A percentile compares a stretch with the other conserved stretches of the same genome.
phyloP scores from a whole-genome alignment of 2,329 filamentous ascomycete species.

The Ophiobolus disseminans region DNA sequence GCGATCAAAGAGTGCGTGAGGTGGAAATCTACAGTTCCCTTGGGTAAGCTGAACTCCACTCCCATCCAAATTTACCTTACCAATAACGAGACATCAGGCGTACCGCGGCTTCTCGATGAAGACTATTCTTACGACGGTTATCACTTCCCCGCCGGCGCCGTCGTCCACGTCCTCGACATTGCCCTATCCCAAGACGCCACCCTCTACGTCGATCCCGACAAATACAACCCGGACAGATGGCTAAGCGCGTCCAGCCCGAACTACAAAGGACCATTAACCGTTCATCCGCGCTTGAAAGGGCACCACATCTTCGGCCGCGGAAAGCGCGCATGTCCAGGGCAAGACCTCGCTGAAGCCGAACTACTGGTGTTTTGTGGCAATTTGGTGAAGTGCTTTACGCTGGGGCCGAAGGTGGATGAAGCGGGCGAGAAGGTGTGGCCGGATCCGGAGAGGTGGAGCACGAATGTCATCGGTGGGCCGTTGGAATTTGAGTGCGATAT shows the following conservation, averaged over 20 bases:
- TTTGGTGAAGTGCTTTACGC: slow-evolving; percentile 4
- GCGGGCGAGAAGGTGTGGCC: slow-evolving; percentile 1
- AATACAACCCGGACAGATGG: slow-evolving; percentile 65
- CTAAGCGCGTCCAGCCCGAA: slow-evolving; percentile 65
- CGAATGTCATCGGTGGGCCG: slow-evolving; percentile 13
- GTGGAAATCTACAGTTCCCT: slow-evolving; percentile 53
- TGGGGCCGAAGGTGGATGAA: not conserved
- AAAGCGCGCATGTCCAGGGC: slow-evolving; percentile 64
- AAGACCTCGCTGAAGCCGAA: slow-evolving; percentile 35
- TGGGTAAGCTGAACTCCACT: slow-evolving; percentile 6
- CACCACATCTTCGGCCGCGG: slow-evolving; percentile 68
- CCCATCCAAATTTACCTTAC: not conserved
- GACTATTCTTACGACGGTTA: slow-evolving; percentile 54
- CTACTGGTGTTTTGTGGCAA: slow-evolving; percentile 8
- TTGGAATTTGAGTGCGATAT: slow-evolving; percentile 10
- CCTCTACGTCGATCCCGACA: slow-evolving; percentile 64
- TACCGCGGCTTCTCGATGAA: slow-evolving; percentile 54
- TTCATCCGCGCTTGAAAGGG: slow-evolving; percentile 65
- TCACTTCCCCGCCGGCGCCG: slow-evolving; percentile 51
- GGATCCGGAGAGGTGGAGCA: slow-evolving; percentile 8
- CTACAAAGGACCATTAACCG: slow-evolving; percentile 64
- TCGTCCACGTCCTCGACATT: slow-evolving; percentile 15
- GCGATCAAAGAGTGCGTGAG: slow-evolving; percentile 44
- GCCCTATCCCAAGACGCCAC: slow-evolving; percentile 25
- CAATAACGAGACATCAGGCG: slow-evolving; percentile 46